Evolutionary conservation across 495 filamentous ascomycete species (phyloP), one percentile per base, ranked within the genome.

Genomic region (Penicillium coffeae): DNA sequence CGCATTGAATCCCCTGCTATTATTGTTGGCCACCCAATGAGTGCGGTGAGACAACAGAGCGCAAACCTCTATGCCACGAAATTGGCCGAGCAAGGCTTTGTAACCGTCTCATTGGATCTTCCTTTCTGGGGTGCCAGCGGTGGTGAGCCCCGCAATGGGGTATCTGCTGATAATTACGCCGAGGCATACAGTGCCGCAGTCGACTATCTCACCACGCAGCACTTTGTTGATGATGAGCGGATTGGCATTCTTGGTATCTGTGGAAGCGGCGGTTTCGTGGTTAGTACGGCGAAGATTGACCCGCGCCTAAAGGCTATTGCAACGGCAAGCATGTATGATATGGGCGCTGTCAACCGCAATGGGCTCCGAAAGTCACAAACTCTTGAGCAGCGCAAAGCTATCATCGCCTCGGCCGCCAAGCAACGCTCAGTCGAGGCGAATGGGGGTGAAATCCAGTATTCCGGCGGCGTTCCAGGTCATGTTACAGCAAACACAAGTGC

Each of bases 271-370:
- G 54, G 54, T 12, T 72, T 64, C 22, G 50, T 61, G 2, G 51
- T 62, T 42, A 60, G 52, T 35, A 64, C 71, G 0, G 68, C 71
- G 1, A 64, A 70, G 49, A 62, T 66, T 14, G 69, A 74, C 46
- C 50, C 42, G 3, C 61, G 71, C 19, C 58, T 74, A 15, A 64
- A 57, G 19, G 66, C 68, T 34, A 55, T 70, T 30, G 71, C 68
- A 0, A 70, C 66, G 2, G 16, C 58, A 0, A 64, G 56, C 45
- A 64, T 59, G 42, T 60, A 55, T 33, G 43, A 64, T 45, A 59
- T 70, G 4, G 25, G 25, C 25, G 25, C 4, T 10, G 4, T 10
- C 4, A 10, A 4, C 4, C 25, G 25, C 10, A 4, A 5, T 4
- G 25, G 25, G 5, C 10, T 4, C 5, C 5, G 10, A 4, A 10